Conservation (phyloP, 2,329 filamentous ascomycete species). For the Dryadomyces quercus-mongolicae region DNA sequence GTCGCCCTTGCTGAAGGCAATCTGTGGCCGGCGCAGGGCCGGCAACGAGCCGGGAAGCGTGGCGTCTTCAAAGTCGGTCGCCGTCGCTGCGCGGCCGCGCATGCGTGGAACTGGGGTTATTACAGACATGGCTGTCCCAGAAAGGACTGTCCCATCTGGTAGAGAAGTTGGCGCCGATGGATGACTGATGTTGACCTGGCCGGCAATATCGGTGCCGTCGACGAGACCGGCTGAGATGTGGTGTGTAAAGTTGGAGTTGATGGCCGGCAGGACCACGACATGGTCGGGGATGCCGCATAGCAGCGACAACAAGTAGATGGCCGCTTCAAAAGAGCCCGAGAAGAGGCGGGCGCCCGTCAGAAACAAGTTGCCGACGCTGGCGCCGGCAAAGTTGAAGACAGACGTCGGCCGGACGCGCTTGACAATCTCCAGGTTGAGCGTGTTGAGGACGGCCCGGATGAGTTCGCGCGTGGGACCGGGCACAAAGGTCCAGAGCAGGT, state of each 20-base stretch:
- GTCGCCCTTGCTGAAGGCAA: conserved; percentile 65
- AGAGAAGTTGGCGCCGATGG: conserved; percentile 54
- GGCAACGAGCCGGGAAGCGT: conserved; percentile 73
- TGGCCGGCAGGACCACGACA: conserved; percentile 72
- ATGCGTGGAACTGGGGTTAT: neutral
- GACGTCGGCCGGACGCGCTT: conserved; percentile 62
- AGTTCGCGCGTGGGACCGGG: conserved; percentile 63
- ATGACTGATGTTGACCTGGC: conserved; percentile 88
- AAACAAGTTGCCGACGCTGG: conserved; percentile 69
- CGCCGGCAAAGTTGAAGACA: conserved; percentile 65
- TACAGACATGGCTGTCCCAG: conserved; percentile 9
- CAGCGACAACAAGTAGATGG: conserved; percentile 78
- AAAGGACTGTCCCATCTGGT: conserved; percentile 18
- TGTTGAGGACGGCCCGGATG: conserved; percentile 65
- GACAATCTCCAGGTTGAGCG: conserved; percentile 65
- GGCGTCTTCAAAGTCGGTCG: conserved; percentile 65
- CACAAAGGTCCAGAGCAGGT: conserved; percentile 61
- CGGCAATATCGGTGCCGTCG: conserved; percentile 69
- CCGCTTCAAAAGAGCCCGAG: conserved; percentile 82
- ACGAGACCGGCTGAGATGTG: conserved; percentile 78
- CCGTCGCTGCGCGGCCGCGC: conserved; percentile 26
- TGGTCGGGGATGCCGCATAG: conserved; percentile 73
- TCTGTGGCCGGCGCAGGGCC: conserved; percentile 66
- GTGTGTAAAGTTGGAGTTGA: conserved; percentile 91
- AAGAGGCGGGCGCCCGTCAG: conserved; percentile 79